Base-by-base conservation (phyloP, 768 basidiomycete species). In the Albatrellus ellisii region DNA sequence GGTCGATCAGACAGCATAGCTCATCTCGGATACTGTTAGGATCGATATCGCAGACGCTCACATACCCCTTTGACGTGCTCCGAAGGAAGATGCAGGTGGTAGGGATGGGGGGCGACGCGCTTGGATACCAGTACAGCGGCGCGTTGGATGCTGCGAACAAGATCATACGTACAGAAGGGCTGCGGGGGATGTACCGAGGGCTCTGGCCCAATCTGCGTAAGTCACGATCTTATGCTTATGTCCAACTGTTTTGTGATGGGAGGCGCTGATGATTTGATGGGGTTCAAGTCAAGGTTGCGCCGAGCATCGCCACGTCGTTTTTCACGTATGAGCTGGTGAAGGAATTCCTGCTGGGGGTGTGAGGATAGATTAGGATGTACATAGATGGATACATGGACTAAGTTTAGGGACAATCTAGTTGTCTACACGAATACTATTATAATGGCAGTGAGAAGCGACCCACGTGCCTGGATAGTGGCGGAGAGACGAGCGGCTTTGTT, bases 41-140 rank as follows among this genome's bases (percentile, higher is more conserved):
- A n/a, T 77, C 81, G 20, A 81, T 94, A 49, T 91, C 90, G 10
- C 89, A 97, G 59, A 88, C 90, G 38, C 61, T 97, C 52, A 97
- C 92, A 4, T 97, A 94, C 58, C 94, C 94, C 7, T 87, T 95
- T 54, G 94, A 99, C 58, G 87, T 98, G 4, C 61, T 98, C 45
- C 72, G 94, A 36, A 72, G 94, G 46, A 94, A 97, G 68, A 90
- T 98, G 82, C 94, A 98, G 59, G 86, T 94, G 45, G 72, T 77
- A 4, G 88, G 88, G 10, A 80, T 91, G 39, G 26, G 42, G 77
- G 61, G 71, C 51, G 65, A 69, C 21, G 56, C 61, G 10, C 56
- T 75, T 46, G 69, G 70, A 35, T 64, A 76, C 51, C 77, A 77
- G 59, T 92, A 90, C 60, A 76, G 62, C 32, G 85, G 87, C 7